These are phyloP conservation scores for Purpureocillium takamizusanense DNA, from an alignment of 2,329 filamentous ascomycete genomes.

Conservation along the genomic window DNA sequence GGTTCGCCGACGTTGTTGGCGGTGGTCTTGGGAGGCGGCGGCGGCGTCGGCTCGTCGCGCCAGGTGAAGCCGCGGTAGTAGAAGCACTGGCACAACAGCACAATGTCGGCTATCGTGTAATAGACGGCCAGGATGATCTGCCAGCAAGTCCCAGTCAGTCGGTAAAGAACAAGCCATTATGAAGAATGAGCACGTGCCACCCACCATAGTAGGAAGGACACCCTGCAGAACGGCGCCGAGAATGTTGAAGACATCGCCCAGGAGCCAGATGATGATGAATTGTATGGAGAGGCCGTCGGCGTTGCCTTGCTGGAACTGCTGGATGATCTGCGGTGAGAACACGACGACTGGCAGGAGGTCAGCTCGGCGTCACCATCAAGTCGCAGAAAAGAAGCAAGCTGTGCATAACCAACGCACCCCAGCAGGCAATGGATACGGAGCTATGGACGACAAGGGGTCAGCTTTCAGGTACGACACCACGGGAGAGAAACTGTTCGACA, in stretches of 20 bases:
- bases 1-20: slow-evolving; percentile 25
- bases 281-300: slow-evolving; percentile 84
- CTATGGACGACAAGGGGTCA: slow-evolving; percentile 30
- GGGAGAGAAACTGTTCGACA: too few relatives aligned
- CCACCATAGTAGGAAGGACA: slow-evolving; percentile 84
- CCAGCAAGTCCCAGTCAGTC: not conserved
- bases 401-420: slow-evolving; percentile 39
- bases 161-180: not conserved
- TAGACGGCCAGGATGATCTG: slow-evolving; percentile 85
- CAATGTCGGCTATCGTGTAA: slow-evolving; percentile 85
- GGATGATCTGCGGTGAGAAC: slow-evolving; percentile 92
- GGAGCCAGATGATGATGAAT: slow-evolving; percentile 88
- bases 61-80: slow-evolving; percentile 84
- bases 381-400: not conserved
- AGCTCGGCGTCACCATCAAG: not conserved
- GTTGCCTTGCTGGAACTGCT: slow-evolving; percentile 79
- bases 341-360: slow-evolving; percentile 59
- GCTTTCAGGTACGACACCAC: not conserved
- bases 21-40: slow-evolving; percentile 30
- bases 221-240: slow-evolving; percentile 85
- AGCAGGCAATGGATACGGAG: slow-evolving; percentile 93
- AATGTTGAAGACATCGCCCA: slow-evolving; percentile 95
- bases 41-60: slow-evolving; percentile 41
- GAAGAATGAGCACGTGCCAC: slow-evolving; percentile 4
- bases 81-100: slow-evolving; percentile 82